Base-by-base conservation (phyloP, 345 rosid genomes). In the Brassica cretica region DNA sequence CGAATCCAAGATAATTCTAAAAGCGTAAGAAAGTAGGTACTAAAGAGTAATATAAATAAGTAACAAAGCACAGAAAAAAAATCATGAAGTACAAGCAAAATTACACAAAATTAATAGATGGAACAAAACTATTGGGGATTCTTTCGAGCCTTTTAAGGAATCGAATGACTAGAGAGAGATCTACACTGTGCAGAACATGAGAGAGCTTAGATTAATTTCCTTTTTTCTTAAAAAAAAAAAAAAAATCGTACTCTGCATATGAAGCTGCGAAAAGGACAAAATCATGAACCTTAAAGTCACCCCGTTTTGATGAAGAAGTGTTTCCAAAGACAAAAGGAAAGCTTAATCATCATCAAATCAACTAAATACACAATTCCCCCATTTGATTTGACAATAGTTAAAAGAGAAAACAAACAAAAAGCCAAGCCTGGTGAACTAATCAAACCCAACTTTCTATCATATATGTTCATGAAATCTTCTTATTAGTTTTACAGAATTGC, bases 91-190 rank as follows among this genome's bases (percentile, higher is more conserved):
- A 69, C 67, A 69, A 69, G 29, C 2, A 41, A 35, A 25, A 39
- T 14, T 1, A 8, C 74, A 39, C 55, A 21, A 53, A 37, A 60
- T 74, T 25, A 27, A 29, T 16, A 21, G 19, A 53, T 68, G 66
- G 53, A 74, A 37, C 55, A 7, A 21, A 21, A 69, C 82, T 70
- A 75, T 74, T 68, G 14, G 8, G 29, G 73, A 66, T 59, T 66
- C 63, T 72, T 71, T 66, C 61, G 18, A 78, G 33, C 69, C 61
- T 25, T 53, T 63, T 27, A 69, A 74, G 56, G 79, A 75, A 80
- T 80, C 79, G 55, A 74, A 74, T 70, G 76, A 70, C 67, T 14
- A 56, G 27, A 80, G 41, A 0, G 56, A 55, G 27, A 51, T 25
- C 35, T 62, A 68, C 66, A 67, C 65, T 25, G 65, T 73, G 59